Evolutionary conservation across 139 green algal species (phyloP).

Genomic region (Chlorella sp.): DNA sequence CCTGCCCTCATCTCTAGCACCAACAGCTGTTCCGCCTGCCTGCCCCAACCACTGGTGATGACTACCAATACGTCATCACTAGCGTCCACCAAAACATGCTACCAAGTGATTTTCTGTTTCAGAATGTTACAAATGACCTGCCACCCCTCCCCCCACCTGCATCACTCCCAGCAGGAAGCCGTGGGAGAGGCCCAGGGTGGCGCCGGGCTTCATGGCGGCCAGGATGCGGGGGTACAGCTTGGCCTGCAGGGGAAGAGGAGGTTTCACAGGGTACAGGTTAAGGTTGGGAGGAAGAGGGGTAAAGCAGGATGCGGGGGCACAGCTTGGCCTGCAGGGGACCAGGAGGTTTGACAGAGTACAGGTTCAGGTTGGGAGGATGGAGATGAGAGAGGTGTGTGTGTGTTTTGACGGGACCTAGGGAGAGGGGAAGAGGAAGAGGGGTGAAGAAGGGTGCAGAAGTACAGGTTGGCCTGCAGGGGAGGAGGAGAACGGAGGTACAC

Average conservation of each 20-base stretch:
- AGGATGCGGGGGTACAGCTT: conserved; percentile 96
- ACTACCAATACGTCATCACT: too few relatives aligned
- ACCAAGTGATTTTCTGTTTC: too few relatives aligned
- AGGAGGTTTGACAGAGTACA: neutral
- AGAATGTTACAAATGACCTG: too few relatives aligned
- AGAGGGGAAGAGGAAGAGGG: too few relatives aligned
- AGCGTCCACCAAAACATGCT: too few relatives aligned
- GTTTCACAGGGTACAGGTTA: neutral
- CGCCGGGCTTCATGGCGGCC: conserved; percentile 97
- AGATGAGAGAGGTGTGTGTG: neutral
- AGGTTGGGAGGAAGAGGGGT: neutral
- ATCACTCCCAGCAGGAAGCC: conserved; percentile 98
- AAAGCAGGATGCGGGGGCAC: conserved; percentile 88
- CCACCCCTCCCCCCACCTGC: conserved; percentile 41
- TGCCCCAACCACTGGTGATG: too few relatives aligned
- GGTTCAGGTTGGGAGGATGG: neutral
- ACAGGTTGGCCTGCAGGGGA: too few relatives aligned
- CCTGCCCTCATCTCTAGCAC: too few relatives aligned
- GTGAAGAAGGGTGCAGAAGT: too few relatives aligned
- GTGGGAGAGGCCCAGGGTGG: conserved; percentile 97
- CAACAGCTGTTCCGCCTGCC: too few relatives aligned
- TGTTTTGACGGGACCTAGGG: neutral
- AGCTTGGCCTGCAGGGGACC: conserved; percentile 85
- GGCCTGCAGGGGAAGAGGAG: conserved; percentile 67
- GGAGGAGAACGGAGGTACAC: too few relatives aligned